Evolutionary conservation across 1,284 basidiomycete species (phyloP).

Genomic region (Leccinum fuscescens): DNA sequence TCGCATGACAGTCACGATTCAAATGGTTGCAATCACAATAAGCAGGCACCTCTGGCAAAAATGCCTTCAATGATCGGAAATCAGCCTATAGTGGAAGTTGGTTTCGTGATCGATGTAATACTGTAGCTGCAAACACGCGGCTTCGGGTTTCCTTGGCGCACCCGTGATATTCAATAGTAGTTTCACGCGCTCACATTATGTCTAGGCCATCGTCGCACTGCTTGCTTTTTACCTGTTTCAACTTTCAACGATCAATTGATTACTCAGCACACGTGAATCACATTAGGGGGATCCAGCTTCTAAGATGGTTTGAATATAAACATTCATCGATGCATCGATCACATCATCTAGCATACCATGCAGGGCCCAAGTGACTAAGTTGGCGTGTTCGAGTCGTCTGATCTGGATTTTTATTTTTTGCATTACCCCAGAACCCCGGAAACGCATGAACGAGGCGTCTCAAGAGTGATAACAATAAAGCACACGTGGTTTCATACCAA

Average conservation of each 20-base stretch:
- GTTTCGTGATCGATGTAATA: background rate
- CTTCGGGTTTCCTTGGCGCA: background rate
- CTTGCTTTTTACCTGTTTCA: background rate
- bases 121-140: background rate
- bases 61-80: background rate
- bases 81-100: conserved; percentile 18
- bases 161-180: background rate
- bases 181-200: background rate
- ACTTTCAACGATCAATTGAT: background rate
- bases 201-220: background rate
- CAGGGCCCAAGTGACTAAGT: background rate
- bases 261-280: background rate
- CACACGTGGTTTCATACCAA: background rate
- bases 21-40: conserved; percentile 35
- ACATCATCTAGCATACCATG: background rate
- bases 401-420: background rate
- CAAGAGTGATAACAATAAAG: background rate
- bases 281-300: background rate
- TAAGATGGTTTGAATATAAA: background rate
- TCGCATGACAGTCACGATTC: conserved; percentile 38
- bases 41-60: conserved; percentile 10
- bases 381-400: background rate
- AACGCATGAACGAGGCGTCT: background rate
- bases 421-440: background rate
- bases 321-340: background rate